These are phyloP conservation scores for Cladosporium sp. DNA, from an alignment of 2,329 filamentous ascomycete species.

Conservation along the genomic window DNA sequence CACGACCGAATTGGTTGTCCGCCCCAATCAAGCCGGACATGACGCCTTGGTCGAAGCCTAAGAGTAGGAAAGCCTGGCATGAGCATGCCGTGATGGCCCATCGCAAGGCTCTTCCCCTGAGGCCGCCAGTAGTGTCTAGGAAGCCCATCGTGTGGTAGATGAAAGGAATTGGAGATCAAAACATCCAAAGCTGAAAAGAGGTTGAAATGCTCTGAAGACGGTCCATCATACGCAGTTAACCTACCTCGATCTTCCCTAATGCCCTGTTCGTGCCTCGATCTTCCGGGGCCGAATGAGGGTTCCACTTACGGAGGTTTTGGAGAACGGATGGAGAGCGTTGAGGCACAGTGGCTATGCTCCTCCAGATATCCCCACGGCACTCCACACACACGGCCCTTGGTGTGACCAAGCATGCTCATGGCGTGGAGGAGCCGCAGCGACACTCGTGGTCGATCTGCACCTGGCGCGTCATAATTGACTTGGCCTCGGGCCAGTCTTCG, in stretches of 20 bases:
- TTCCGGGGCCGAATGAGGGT: neutral
- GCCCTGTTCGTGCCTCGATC: neutral
- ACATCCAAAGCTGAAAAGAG: neutral
- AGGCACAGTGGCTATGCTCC: neutral
- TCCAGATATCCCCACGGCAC: neutral
- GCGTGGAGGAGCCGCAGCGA: too few relatives aligned
- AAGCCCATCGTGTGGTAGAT: neutral
- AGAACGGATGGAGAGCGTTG: neutral
- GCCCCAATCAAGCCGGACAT: constrained; percentile 12
- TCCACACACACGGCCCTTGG: neutral
- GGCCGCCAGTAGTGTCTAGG: neutral
- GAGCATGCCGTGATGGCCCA: neutral
- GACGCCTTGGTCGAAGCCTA: constrained; percentile 13
- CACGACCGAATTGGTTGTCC: constrained; percentile 9
- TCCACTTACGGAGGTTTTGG: neutral
- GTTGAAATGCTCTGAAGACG: neutral
- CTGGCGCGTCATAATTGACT: too few relatives aligned
- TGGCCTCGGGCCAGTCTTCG: too few relatives aligned
- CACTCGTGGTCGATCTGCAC: too few relatives aligned
- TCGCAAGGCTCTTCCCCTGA: neutral
- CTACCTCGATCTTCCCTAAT: neutral
- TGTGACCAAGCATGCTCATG: too few relatives aligned
- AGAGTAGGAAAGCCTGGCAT: constrained; percentile 12
- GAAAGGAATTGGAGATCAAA: neutral
- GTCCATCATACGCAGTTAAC: neutral